Evolutionary conservation across 306 rosid species (phyloP).

Genomic region (Comarum palustre): DNA sequence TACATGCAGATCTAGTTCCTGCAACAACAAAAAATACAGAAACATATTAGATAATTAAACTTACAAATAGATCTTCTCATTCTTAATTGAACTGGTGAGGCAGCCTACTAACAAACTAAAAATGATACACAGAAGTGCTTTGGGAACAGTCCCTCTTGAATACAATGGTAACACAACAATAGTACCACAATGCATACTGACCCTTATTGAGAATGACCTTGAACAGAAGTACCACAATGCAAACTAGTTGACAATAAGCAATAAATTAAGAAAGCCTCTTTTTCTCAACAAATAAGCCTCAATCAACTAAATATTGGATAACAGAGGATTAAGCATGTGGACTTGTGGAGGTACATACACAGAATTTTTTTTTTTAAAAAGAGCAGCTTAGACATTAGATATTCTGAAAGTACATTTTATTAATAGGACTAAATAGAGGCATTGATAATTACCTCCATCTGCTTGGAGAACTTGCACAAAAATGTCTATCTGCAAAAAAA

Average conservation of each 20-base stretch:
- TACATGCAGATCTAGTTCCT: constrained; percentile 96
- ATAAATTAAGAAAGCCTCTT: neutral
- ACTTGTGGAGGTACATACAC: neutral
- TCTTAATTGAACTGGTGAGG: neutral
- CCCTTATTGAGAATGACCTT: neutral
- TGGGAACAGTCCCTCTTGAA: neutral
- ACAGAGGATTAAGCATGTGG: neutral
- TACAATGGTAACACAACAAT: neutral
- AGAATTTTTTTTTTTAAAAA: too few species aligned
- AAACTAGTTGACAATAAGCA: neutral
- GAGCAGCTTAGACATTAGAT: neutral
- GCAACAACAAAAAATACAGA: constrained; percentile 1
- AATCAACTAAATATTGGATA: neutral
- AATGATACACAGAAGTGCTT: neutral
- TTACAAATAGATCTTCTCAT: constrained; percentile 17
- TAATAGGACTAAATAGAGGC: neutral
- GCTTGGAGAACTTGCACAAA: constrained; percentile 95
- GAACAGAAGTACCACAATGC: neutral
- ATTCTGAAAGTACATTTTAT: constrained; percentile 1
- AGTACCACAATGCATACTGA: neutral
- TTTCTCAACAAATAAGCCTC: neutral
- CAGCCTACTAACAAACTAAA: neutral
- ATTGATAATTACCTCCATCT: constrained; percentile 66
- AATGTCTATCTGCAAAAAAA: constrained; percentile 68
- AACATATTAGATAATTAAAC: neutral